Percentiles rank a stretch among this genome's conserved stretches.
Conservation (phyloP, 169 alveolate genomes). For the Fabrea salina region DNA sequence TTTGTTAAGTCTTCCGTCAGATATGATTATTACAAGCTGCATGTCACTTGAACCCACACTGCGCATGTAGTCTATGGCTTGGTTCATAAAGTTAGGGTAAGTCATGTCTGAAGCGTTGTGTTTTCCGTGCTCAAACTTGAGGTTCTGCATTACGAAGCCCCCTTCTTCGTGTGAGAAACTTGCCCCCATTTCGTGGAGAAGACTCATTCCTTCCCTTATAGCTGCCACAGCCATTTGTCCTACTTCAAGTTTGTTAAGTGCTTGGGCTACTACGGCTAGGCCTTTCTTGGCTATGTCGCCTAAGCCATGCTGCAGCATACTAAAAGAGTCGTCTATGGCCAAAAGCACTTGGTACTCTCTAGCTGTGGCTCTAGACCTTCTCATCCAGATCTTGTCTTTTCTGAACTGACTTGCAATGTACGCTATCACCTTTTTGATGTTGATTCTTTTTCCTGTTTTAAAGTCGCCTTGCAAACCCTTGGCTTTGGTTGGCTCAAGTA, state of each 20-base stretch:
- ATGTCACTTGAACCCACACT: constrained; percentile 42
- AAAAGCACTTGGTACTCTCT: constrained; percentile 93
- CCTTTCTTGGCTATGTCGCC: constrained; percentile 87
- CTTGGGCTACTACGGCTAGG: constrained; percentile 79
- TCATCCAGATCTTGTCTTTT: constrained; percentile 98
- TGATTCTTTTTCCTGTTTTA: constrained; percentile 95
- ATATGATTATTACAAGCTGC: constrained; percentile 88
- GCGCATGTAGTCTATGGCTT: background rate
- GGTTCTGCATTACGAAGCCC: constrained; percentile 75
- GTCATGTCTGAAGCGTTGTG: constrained; percentile 47
- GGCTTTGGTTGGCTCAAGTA: constrained; percentile 90
- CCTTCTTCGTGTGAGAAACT: constrained; percentile 72
- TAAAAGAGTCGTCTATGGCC: constrained; percentile 94
- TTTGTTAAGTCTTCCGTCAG: constrained; percentile 98
- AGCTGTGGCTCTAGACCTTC: constrained; percentile 96
- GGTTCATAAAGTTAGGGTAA: background rate
- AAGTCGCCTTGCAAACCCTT: constrained; percentile 93
- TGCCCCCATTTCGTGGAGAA: constrained; percentile 67
- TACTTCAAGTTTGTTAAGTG: constrained; percentile 84
- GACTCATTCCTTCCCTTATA: constrained; percentile 61
- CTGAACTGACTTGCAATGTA: constrained; percentile 98
- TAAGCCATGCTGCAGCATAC: constrained; percentile 90
- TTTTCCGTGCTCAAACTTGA: constrained; percentile 50
- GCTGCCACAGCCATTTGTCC: constrained; percentile 82
- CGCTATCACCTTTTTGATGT: constrained; percentile 94